A percentile compares a stretch with the other conserved stretches of the same genome.
These are phyloP conservation scores for Neurospora sp. DNA, from an alignment of 495 filamentous ascomycete genomes.

Conservation along the genomic window DNA sequence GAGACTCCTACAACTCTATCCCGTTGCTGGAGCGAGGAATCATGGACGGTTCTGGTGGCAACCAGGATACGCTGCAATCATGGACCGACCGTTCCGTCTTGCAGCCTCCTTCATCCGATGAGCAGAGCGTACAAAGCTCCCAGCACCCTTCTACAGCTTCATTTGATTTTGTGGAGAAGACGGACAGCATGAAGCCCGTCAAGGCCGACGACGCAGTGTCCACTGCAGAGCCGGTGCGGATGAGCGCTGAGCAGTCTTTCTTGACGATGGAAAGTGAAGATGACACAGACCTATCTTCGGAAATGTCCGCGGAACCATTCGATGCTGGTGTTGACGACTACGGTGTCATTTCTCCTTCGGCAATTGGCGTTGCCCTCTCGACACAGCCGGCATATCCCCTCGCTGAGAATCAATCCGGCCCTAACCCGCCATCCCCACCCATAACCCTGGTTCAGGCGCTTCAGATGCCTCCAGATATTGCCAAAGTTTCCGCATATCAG, in stretches of 20 bases:
- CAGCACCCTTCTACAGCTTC: constrained; percentile 22
- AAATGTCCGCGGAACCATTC: constrained; percentile 61
- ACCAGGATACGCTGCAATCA: constrained; percentile 24
- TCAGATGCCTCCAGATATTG: constrained; percentile 31
- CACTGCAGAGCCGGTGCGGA: constrained; percentile 1
- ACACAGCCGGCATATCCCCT: constrained; percentile 55
- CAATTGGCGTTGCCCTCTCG: constrained; percentile 34
- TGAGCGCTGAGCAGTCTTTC: constrained; percentile 46
- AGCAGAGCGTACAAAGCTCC: constrained; percentile 23
- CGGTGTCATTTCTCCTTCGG: constrained; percentile 16
- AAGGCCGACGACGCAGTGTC: constrained; percentile 16
- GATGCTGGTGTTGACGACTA: constrained; percentile 36
- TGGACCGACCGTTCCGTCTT: constrained; percentile 39
- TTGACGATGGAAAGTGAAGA: constrained; percentile 58
- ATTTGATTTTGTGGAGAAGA: constrained; percentile 39
- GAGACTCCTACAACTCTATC: constrained; percentile 61
- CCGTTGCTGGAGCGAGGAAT: constrained; percentile 67
- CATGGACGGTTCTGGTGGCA: constrained; percentile 41
- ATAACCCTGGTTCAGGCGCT: constrained; percentile 59
- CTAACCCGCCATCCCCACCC: constrained; percentile 67
- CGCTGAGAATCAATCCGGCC: constrained; percentile 19
- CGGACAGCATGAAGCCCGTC: constrained; percentile 32
- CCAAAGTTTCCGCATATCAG: constrained; percentile 23
- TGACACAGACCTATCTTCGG: constrained; percentile 69
- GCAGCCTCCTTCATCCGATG: constrained; percentile 24